phyloP scores from a whole-genome alignment of 2,329 filamentous ascomycete genomes.

The Sporothrix luriei region DNA sequence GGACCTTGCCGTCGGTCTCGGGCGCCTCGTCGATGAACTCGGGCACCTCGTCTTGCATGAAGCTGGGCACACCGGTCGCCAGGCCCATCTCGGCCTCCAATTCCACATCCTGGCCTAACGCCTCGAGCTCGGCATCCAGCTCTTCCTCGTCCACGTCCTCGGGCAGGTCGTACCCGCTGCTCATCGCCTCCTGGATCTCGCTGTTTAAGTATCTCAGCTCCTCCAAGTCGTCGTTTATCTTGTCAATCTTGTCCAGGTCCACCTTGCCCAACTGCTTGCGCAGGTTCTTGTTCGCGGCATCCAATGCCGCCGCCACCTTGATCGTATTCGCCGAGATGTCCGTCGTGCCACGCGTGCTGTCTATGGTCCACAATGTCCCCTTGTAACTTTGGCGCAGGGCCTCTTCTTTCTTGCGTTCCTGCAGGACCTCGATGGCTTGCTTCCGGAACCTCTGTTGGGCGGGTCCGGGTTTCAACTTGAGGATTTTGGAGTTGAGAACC shows the following conservation, averaged over 20 bases:
- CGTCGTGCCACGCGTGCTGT: constrained; percentile 97
- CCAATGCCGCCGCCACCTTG: constrained; percentile 97
- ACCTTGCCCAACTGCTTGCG: constrained; percentile 96
- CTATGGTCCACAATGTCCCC: constrained; percentile 97
- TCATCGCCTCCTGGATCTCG: constrained; percentile 95
- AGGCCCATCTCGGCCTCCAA: constrained; percentile 68
- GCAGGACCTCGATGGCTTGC: constrained; percentile 90
- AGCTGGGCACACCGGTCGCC: constrained; percentile 70
- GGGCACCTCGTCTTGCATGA: constrained; percentile 86
- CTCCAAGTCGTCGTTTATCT: constrained; percentile 98
- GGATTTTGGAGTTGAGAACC: constrained; percentile 82
- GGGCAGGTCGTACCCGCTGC: constrained; percentile 87
- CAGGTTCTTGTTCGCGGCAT: constrained; percentile 91
- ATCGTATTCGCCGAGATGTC: constrained; percentile 98
- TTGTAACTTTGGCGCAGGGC: constrained; percentile 90
- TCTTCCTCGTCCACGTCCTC: constrained; percentile 97
- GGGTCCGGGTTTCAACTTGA: constrained; percentile 92
- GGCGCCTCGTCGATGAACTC: constrained; percentile 94
- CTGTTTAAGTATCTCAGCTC: constrained; percentile 97
- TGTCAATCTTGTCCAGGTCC: constrained; percentile 95
- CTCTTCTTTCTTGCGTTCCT: constrained; percentile 93
- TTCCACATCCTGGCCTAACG: constrained; percentile 90
- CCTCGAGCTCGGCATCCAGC: constrained; percentile 93
- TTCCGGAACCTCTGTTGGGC: constrained; percentile 83
- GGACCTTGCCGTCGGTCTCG: constrained; percentile 35